A percentile compares a stretch with the other conserved stretches of the same genome.
These are phyloP conservation scores for Mycena albidolilacea DNA, from an alignment of 768 basidiomycete species.

Conservation along the genomic window DNA sequence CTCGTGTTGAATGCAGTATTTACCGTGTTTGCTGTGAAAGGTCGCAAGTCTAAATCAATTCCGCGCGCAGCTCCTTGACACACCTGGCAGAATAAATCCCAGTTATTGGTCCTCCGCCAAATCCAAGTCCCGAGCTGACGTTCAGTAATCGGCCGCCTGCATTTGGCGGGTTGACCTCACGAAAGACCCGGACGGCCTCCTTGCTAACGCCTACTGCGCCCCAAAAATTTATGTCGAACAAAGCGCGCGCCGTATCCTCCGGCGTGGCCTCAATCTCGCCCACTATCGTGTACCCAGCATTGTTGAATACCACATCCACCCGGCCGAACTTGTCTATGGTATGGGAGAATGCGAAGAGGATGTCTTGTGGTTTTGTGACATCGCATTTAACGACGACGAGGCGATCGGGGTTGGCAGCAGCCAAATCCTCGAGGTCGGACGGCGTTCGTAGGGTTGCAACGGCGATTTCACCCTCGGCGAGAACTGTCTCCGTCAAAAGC, in stretches of 20 bases:
- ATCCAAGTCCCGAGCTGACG: slow-evolving; percentile 15
- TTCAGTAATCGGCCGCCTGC: slow-evolving; percentile 26
- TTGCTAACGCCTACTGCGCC: slow-evolving; percentile 35
- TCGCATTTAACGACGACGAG: slow-evolving; percentile 33
- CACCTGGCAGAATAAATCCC: slow-evolving; percentile 31
- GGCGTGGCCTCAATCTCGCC: slow-evolving; percentile 45
- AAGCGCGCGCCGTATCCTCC: slow-evolving; percentile 36
- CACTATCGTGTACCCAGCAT: slow-evolving; percentile 34
- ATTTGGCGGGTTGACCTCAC: slow-evolving; percentile 10
- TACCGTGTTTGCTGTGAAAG: not conserved
- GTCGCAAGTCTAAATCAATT: not conserved
- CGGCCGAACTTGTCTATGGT: slow-evolving; percentile 34
- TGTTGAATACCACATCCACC: slow-evolving; percentile 41
- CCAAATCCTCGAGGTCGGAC: slow-evolving; percentile 33
- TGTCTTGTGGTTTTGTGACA: slow-evolving; percentile 28
- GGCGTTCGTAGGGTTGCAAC: slow-evolving; percentile 41
- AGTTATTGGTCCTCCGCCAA: slow-evolving; percentile 14
- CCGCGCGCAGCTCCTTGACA: not conserved
- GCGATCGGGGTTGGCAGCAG: slow-evolving; percentile 18
- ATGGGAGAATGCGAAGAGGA: slow-evolving; percentile 30
- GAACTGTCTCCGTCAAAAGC: slow-evolving; percentile 36
- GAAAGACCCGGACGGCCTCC: slow-evolving; percentile 31
- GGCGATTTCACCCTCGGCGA: slow-evolving; percentile 39
- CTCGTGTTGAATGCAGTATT: too few species aligned
- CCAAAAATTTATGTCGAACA: slow-evolving; percentile 50